Percentiles rank a stretch among this genome's conserved stretches.
Conservation (phyloP, 441 rosid species). For the Arabidopsis hybrid region DNA sequence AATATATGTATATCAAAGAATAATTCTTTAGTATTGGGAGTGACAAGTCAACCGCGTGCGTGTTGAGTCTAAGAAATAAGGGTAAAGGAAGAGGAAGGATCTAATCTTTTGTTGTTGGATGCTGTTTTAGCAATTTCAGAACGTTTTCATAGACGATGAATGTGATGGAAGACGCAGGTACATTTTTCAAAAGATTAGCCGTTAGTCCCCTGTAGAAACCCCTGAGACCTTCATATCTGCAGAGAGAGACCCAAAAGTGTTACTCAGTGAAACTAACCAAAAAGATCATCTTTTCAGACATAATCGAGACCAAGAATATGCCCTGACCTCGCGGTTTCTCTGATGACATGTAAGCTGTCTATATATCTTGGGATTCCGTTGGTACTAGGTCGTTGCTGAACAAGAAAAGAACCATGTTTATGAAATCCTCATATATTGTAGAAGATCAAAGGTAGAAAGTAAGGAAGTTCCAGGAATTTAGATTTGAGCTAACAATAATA, state of each 20-base stretch:
- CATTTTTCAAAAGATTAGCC: conserved; percentile 84
- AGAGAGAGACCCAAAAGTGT: conserved; percentile 30
- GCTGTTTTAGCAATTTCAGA: conserved; percentile 60
- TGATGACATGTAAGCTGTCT: conserved; percentile 87
- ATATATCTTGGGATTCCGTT: conserved; percentile 79
- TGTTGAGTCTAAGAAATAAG: neutral
- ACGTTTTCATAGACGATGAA: conserved; percentile 90
- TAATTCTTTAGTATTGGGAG: neutral
- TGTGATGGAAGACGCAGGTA: conserved; percentile 93
- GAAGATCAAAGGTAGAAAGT: neutral
- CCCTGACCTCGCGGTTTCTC: conserved; percentile 76
- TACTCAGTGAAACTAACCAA: neutral
- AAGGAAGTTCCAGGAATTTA: too few relatives aligned
- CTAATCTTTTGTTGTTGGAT: conserved; percentile 49
- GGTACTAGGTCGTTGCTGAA: conserved; percentile 82
- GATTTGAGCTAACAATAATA: too few relatives aligned
- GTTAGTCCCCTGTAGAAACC: conserved; percentile 93
- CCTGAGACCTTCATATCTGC: conserved; percentile 82
- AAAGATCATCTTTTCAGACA: neutral
- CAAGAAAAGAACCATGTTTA: conserved; percentile 12
- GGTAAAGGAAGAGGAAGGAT: conserved; percentile 7
- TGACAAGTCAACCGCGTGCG: neutral
- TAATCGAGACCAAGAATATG: conserved; percentile 11
- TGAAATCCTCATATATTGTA: conserved; percentile 3
- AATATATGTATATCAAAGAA: conserved; percentile 17